Base-by-base conservation (phyloP, 2,329 filamentous ascomycete genomes). In the Fusarium domesticum region DNA sequence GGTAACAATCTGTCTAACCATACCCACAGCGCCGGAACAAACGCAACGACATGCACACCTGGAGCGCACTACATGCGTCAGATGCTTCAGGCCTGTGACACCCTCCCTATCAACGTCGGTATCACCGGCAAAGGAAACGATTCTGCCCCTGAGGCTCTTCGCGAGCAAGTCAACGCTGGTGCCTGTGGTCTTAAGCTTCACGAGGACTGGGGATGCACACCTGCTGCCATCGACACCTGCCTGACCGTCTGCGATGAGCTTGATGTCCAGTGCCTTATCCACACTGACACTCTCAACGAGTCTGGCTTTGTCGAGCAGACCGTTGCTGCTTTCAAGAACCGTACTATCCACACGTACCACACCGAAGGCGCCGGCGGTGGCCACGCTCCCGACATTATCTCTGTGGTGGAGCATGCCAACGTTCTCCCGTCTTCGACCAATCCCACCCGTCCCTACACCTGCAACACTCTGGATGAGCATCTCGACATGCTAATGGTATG, bases 401-500 rank as follows among this genome's bases (percentile, higher is more conserved):
- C 81, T 19, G 90, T 96, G 1, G 92, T 96, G 10, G 89, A 95
- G 66, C 85, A 91, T 60, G 70, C 80, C 37, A 93, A 97, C 62
- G 90, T 97, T 2, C 78, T 97, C 1, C 92, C 92, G 0, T 89
- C 85, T 5, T 92, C 85, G 36, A 97, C 92, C 0, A 97, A 96
- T 65, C 92, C 92, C 0, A 97, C 92, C 2, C 77, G 91, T 2
- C 92, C 92, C 1, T 96, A 84, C 68, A 97, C 92, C 2, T 76
- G 78, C 54, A 96, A 97, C 72, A 97, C 92, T 0, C 78, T 97
- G 0, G 92, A 96, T 62, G 92, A 97, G 69, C 92, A 97, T 69
- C 80, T 96, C 12, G 92, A 97, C 71, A 97, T 97, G 92, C 74
- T 96, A 36, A 96, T 96, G 92, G 89, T 96, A 30, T 97, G 92